Evolutionary conservation across 2,329 filamentous ascomycete species (phyloP), one percentile per base, ranked within the genome.

Genomic region (Cladophialophora carrionii): DNA sequence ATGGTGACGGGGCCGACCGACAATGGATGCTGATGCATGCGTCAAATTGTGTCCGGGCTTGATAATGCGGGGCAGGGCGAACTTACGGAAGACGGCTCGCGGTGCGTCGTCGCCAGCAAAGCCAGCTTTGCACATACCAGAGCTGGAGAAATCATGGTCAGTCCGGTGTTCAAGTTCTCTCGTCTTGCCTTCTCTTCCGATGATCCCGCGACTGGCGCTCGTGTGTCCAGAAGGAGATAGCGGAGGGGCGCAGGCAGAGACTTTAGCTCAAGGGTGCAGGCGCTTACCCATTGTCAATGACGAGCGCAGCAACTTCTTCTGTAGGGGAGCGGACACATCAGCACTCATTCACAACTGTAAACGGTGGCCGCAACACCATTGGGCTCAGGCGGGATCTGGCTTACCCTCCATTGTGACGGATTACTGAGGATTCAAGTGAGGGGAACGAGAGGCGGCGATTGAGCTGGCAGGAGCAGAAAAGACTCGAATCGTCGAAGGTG

Each of bases 201-300:
- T 24, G 26, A 43, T 52, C 60, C 65, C 61, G 52, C 57, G 52
- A 60, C 43, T 57, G 56, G 6, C 26, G 31, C 51, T 54, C 29
- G 20, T 32, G 26, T 57, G 32, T 61, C 56, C 51, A 26, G n/a
- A 49, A n/a, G 29, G 31, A 32, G 26, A 31, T 48, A 14, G 24
- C 43, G 2, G 51, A 31, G 17, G 65, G 62, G 56, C 52, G 68
- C 60, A 66, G 65, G 62, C 52, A 62, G 41, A 51, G n/a, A 54
- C 31, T 26, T n/a, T 26, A 29, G 37, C 55, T 22, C 17, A 14
- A 57, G 55, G 67, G 57, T 32, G 54, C 54, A 65, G 64, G 68
- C 83, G 85, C 93, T 91, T 94, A 99, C 95, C 95, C 95, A 98
- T 99, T 99, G 93, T 99, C 95, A 86, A 99, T 98, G 84, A 99